These are phyloP conservation scores for Tripterygium wilfordii DNA, from an alignment of 177 flowering plant species.

Conservation along the genomic window DNA sequence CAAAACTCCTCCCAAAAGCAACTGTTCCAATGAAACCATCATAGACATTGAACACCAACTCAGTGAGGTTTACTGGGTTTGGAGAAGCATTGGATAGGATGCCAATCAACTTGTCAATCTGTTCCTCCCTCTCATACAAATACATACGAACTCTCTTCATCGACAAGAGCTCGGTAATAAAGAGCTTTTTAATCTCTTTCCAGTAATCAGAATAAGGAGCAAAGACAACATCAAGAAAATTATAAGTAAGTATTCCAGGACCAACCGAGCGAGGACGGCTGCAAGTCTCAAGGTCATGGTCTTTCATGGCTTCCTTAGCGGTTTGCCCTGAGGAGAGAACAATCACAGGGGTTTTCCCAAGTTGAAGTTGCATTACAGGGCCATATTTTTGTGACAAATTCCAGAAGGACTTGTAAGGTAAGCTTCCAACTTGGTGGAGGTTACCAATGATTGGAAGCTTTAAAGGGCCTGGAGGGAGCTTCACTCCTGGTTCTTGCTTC, in stretches of 20 bases:
- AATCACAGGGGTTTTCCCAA: not conserved
- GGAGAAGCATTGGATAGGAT: not conserved
- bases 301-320: slow-evolving; percentile 1
- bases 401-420: too few species aligned
- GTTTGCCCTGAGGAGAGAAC: not conserved
- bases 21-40: not conserved
- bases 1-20: slow-evolving; percentile 4
- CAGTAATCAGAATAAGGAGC: too few species aligned
- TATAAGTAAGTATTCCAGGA: not conserved
- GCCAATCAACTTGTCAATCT: not conserved
- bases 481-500: too few species aligned
- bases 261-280: not conserved
- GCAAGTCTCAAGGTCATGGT: slow-evolving; percentile 4
- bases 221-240: not conserved
- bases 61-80: too few species aligned
- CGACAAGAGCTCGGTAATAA: not conserved
- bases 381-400: too few species aligned
- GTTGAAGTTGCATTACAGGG: too few species aligned
- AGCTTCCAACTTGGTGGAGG: too few species aligned
- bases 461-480: too few species aligned
- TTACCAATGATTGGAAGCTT: too few species aligned
- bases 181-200: slow-evolving; percentile 7
- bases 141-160: too few species aligned
- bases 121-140: too few species aligned
- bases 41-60: not conserved